Percentiles rank a stretch among this genome's conserved stretches.
Evolutionary conservation across 2,329 filamentous ascomycete species (phyloP).

Genomic region (Nemania sp.): DNA sequence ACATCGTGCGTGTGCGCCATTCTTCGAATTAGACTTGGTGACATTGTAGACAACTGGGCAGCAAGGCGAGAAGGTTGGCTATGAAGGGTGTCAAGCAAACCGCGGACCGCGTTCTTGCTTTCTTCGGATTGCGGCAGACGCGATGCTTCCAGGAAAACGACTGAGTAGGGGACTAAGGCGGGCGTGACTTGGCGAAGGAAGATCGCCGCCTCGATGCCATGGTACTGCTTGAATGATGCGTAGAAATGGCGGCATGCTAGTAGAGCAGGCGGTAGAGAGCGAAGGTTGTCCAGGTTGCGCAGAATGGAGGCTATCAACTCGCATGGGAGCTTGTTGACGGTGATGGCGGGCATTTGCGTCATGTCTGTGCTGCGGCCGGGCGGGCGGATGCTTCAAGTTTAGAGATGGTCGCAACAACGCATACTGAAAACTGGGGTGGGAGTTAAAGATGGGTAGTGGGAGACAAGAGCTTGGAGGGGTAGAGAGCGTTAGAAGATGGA

Average conservation of each 20-base stretch:
- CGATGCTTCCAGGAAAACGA: not conserved
- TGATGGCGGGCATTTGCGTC: not conserved
- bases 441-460: not conserved
- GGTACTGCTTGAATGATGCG: constrained; percentile 17
- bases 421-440: not conserved
- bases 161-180: not conserved
- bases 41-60: not conserved
- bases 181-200: constrained; percentile 11
- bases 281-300: constrained; percentile 13
- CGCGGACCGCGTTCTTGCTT: not conserved
- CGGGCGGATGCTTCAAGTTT: not conserved
- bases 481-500: too few relatives aligned
- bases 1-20: constrained; percentile 18
- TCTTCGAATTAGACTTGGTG: not conserved
- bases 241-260: constrained; percentile 22
- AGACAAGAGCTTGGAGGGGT: too few relatives aligned
- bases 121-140: not conserved
- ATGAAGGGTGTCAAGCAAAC: not conserved
- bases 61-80: not conserved
- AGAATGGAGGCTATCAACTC: constrained; percentile 12
- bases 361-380: not conserved
- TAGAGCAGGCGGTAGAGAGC: constrained; percentile 11
- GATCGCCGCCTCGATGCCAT: constrained; percentile 7
- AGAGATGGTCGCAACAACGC: not conserved
- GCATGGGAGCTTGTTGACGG: not conserved